Percentiles rank a stretch among this genome's conserved stretches.
Evolutionary conservation across 768 basidiomycete genomes (phyloP).

Genomic region (Boletellus emodensis): DNA sequence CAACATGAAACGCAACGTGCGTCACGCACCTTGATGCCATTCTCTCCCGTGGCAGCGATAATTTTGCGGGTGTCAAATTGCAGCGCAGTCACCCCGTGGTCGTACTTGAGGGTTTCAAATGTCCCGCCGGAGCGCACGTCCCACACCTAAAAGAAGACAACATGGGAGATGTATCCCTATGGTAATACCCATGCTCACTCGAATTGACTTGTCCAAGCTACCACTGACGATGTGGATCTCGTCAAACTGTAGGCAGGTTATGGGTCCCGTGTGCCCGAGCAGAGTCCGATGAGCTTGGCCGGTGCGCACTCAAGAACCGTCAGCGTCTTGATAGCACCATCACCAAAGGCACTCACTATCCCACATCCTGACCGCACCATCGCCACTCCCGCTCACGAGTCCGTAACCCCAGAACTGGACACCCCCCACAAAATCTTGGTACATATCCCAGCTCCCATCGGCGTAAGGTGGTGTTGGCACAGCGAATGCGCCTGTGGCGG

Average conservation of each 20-base stretch:
- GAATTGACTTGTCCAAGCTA: slow-evolving; percentile 87
- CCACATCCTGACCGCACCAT: slow-evolving; percentile 99
- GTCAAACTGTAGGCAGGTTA: slow-evolving; percentile 95
- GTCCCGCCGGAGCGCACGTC: slow-evolving; percentile 88
- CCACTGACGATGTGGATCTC: slow-evolving; percentile 92
- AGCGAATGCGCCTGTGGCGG: slow-evolving; percentile 63
- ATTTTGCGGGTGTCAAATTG: slow-evolving; percentile 97
- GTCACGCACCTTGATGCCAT: slow-evolving; percentile 74
- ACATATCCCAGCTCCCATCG: slow-evolving; percentile 92
- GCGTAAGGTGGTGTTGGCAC: slow-evolving; percentile 84
- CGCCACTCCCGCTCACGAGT: slow-evolving; percentile 93
- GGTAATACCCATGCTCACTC: slow-evolving; percentile 46
- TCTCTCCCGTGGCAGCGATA: slow-evolving; percentile 88
- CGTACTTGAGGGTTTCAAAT: slow-evolving; percentile 86
- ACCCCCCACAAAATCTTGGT: slow-evolving; percentile 95
- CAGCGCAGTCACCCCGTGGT: slow-evolving; percentile 83
- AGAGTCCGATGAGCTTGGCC: slow-evolving; percentile 94
- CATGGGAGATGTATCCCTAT: background rate
- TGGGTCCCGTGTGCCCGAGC: slow-evolving; percentile 86
- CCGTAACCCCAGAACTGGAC: slow-evolving; percentile 99
- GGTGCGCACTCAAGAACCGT: slow-evolving; percentile 74
- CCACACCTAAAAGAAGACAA: slow-evolving; percentile 67
- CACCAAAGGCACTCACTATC: slow-evolving; percentile 64
- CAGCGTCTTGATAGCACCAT: background rate
- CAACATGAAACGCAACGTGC: background rate